A percentile compares a stretch with the other conserved stretches of the same genome.
Evolutionary conservation across 805 yeast genomes (phyloP).

Genomic region (Ogataea chonburiensis): DNA sequence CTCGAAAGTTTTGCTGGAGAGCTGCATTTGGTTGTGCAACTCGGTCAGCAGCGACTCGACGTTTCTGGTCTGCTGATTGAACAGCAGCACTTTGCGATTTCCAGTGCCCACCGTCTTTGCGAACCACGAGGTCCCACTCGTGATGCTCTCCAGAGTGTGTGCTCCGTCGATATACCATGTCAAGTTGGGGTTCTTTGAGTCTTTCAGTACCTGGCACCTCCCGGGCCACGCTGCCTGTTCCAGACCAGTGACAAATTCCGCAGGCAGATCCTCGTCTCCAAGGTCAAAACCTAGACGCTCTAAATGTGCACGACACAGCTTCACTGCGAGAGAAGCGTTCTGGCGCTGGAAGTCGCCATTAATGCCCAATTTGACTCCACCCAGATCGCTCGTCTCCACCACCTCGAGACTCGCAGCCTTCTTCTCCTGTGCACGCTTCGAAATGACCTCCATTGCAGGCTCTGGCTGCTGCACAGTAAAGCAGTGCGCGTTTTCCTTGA

Average conservation of each 20-base stretch:
- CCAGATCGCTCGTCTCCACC: slow-evolving; percentile 46
- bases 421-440: slow-evolving; percentile 68
- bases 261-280: slow-evolving; percentile 41
- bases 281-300: slow-evolving; percentile 43
- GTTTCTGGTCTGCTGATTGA: slow-evolving; percentile 94
- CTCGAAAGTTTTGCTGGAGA: slow-evolving; percentile 52
- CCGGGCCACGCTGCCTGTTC: slow-evolving; percentile 88
- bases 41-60: slow-evolving; percentile 60
- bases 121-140: slow-evolving; percentile 84
- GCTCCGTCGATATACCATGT: slow-evolving; percentile 96
- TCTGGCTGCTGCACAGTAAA: slow-evolving; percentile 57
- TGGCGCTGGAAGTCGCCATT: slow-evolving; percentile 80
- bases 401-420: slow-evolving; percentile 46
- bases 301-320: slow-evolving; percentile 63
- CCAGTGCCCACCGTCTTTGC: slow-evolving; percentile 32
- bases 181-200: slow-evolving; percentile 40
- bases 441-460: slow-evolving; percentile 53
- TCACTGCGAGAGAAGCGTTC: slow-evolving; percentile 87
- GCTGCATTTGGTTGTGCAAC: slow-evolving; percentile 45
- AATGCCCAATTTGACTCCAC: slow-evolving; percentile 59
- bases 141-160: slow-evolving; percentile 85
- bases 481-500: slow-evolving; percentile 67
- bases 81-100: slow-evolving; percentile 54
- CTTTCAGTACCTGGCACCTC: slow-evolving; percentile 72
- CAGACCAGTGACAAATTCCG: slow-evolving; percentile 56